Percentiles rank a stretch among this genome's conserved stretches.
Conservation (phyloP, 2,329 filamentous ascomycete species). For the Aureobasidium sp. region DNA sequence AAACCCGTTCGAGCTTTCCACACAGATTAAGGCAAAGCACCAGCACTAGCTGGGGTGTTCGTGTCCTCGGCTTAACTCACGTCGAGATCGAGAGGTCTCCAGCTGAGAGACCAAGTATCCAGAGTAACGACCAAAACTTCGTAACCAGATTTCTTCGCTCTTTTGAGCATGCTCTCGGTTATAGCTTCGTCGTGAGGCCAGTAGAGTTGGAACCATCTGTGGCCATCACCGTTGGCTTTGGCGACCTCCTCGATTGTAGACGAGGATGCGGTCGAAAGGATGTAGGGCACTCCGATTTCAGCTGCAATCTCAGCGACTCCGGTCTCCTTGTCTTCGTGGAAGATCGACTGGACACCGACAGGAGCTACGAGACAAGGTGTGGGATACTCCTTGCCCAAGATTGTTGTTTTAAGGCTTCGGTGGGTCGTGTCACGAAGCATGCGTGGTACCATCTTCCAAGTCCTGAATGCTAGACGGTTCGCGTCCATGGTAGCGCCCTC, state of each 20-base stretch:
- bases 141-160: constrained; percentile 57
- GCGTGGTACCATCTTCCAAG: constrained; percentile 20
- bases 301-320: constrained; percentile 58
- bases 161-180: constrained; percentile 54
- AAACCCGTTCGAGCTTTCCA: not conserved
- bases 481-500: constrained; percentile 28
- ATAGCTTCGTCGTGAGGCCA: constrained; percentile 61
- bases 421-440: constrained; percentile 16
- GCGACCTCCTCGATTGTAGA: constrained; percentile 62
- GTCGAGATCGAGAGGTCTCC: constrained; percentile 48
- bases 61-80: not conserved
- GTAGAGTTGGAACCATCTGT: constrained; percentile 69
- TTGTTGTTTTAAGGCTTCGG: constrained; percentile 18
- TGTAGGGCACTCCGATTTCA: constrained; percentile 57
- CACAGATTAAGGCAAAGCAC: not conserved
- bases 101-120: constrained; percentile 63
- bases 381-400: constrained; percentile 20
- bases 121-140: constrained; percentile 63
- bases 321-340: constrained; percentile 58
- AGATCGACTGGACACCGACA: constrained; percentile 61
- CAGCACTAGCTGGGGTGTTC: not conserved
- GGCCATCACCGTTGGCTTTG: constrained; percentile 42
- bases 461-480: constrained; percentile 20
- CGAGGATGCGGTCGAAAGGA: constrained; percentile 58
- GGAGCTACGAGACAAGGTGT: constrained; percentile 57